Conservation (phyloP, 768 basidiomycete species). For the Hericium coralloides region DNA sequence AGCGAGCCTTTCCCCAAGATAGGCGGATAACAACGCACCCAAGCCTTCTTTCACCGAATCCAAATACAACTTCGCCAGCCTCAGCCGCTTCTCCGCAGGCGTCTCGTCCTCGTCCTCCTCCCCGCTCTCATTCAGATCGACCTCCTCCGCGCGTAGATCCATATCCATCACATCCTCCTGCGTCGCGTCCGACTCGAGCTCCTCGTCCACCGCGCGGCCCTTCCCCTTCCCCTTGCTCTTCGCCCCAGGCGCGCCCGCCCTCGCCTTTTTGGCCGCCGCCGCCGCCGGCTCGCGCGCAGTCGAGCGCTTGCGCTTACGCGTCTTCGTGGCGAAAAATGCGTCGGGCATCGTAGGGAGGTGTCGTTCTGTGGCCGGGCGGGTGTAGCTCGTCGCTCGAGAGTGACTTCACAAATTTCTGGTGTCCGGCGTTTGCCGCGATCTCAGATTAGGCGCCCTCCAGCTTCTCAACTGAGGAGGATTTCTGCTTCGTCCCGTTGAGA, state of each 20-base stretch:
- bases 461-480: neutral
- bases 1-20: neutral
- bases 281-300: constrained; percentile 25
- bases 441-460: neutral
- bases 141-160: constrained; percentile 52
- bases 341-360: constrained; percentile 54
- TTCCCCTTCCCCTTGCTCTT: constrained; percentile 18
- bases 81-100: constrained; percentile 84
- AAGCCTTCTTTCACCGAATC: constrained; percentile 72
- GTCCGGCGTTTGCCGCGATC: neutral
- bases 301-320: constrained; percentile 53
- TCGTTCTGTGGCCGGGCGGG: neutral
- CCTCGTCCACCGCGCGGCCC: constrained; percentile 38
- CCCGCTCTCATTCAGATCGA: constrained; percentile 52
- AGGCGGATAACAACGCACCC: constrained; percentile 30
- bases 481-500: no score
- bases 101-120: constrained; percentile 88
- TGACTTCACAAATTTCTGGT: neutral
- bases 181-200: constrained; percentile 54
- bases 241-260: constrained; percentile 16
- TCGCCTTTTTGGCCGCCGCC: constrained; percentile 21
- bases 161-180: constrained; percentile 57
- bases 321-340: constrained; percentile 68
- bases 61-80: constrained; percentile 86
- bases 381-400: neutral